These are phyloP conservation scores for Scheffersomyces illinoinensis DNA, from an alignment of 1,139 yeast species.

Conservation along the genomic window DNA sequence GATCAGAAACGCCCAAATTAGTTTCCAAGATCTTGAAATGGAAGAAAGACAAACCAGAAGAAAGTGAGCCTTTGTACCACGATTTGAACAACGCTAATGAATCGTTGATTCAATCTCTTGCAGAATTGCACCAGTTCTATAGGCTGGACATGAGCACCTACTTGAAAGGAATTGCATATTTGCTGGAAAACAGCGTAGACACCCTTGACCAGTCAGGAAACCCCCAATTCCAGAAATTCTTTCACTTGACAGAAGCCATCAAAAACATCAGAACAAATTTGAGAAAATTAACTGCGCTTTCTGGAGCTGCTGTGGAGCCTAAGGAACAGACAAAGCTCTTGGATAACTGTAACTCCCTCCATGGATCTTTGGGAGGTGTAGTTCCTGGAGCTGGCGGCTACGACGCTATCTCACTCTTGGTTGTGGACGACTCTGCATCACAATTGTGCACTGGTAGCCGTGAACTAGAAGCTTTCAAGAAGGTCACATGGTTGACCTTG, in stretches of 20 bases:
- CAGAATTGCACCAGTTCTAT: constrained; percentile 35
- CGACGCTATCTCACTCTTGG: constrained; percentile 83
- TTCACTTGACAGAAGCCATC: constrained; percentile 37
- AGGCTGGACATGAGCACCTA: constrained; percentile 22
- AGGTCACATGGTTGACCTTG: constrained; percentile 65
- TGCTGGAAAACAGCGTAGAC: constrained; percentile 15
- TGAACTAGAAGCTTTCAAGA: constrained; percentile 26
- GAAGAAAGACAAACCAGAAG: constrained; percentile 55
- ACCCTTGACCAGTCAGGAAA: neutral
- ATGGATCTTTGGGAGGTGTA: constrained; percentile 89
- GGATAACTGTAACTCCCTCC: constrained; percentile 54
- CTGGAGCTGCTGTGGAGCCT: constrained; percentile 93
- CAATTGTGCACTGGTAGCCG: constrained; percentile 36
- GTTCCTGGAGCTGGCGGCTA: constrained; percentile 99
- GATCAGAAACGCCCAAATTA: constrained; percentile 91
- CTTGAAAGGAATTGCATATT: constrained; percentile 7
- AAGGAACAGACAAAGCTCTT: constrained; percentile 67
- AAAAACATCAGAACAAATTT: constrained; percentile 53
- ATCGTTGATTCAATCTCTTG: constrained; percentile 51
- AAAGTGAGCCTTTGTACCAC: constrained; percentile 53
- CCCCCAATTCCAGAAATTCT: constrained; percentile 13
- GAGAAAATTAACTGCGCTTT: constrained; percentile 56
- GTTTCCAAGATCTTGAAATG: constrained; percentile 76
- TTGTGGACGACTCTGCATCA: constrained; percentile 47
- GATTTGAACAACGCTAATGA: constrained; percentile 60